Conservation (phyloP, 2,329 filamentous ascomycete species). For the Leptodontidium sp. region DNA sequence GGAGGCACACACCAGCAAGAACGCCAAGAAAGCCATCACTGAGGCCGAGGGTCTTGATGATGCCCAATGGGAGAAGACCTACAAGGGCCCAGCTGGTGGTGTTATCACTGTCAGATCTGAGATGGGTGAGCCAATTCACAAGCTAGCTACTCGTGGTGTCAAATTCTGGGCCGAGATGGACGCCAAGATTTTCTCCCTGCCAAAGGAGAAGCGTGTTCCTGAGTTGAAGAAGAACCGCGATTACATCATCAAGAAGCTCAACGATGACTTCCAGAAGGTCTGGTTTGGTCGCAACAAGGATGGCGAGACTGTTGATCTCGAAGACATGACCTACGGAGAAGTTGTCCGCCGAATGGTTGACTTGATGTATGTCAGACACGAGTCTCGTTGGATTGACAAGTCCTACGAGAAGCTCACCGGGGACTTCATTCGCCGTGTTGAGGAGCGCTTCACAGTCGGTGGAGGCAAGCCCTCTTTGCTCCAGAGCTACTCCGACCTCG, state of each 20-base stretch:
- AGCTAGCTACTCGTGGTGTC: slow-evolving; percentile 95
- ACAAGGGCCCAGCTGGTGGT: slow-evolving; percentile 89
- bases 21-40: slow-evolving; percentile 89
- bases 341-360: slow-evolving; percentile 88
- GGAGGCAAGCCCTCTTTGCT: slow-evolving; percentile 80
- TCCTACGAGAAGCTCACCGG: slow-evolving; percentile 85
- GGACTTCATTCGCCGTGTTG: slow-evolving; percentile 95
- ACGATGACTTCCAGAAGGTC: slow-evolving; percentile 95
- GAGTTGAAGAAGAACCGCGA: slow-evolving; percentile 89
- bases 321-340: slow-evolving; percentile 95
- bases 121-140: slow-evolving; percentile 99
- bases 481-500: slow-evolving; percentile 88
- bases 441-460: slow-evolving; percentile 88
- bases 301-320: slow-evolving; percentile 83
- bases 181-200: slow-evolving; percentile 94
- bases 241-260: slow-evolving; percentile 94
- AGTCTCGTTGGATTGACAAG: slow-evolving; percentile 89
- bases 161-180: slow-evolving; percentile 99
- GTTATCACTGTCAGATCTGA: slow-evolving; percentile 97
- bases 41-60: slow-evolving; percentile 86
- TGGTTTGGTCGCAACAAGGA: slow-evolving; percentile 91
- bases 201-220: slow-evolving; percentile 86
- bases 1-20: slow-evolving; percentile 87
- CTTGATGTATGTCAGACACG: slow-evolving; percentile 90
- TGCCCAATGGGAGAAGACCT: slow-evolving; percentile 88